These are phyloP conservation scores for Pseudogymnoascus sp. DNA, from an alignment of 2,329 filamentous ascomycete species.

Conservation along the genomic window DNA sequence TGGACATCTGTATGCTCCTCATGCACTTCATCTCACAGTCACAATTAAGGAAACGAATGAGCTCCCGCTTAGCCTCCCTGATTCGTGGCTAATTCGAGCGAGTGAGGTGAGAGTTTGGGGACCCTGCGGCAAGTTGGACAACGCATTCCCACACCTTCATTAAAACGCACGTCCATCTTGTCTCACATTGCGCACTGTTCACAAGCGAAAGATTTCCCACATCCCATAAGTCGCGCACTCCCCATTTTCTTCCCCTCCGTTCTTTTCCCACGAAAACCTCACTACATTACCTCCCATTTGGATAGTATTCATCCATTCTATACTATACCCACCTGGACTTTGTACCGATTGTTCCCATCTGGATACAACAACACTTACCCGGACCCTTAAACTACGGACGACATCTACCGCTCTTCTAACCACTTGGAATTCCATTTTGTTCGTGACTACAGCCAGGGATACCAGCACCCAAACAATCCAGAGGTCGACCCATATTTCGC, in stretches of 20 bases:
- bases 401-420: conserved; percentile 8
- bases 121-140: conserved; percentile 5
- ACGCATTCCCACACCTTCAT: conserved; percentile 7
- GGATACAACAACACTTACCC: not conserved
- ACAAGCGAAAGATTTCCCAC: conserved; percentile 4
- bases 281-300: not conserved
- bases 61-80: not conserved
- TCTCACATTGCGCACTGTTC: conserved; percentile 1
- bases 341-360: conserved; percentile 9
- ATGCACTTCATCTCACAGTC: conserved; percentile 2
- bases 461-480: not conserved
- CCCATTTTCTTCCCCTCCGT: conserved; percentile 1
- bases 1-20: not conserved
- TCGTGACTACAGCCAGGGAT: conserved; percentile 9
- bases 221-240: conserved; percentile 8
- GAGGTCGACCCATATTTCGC: not conserved
- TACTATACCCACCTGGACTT: not conserved
- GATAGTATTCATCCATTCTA: conserved; percentile 9
- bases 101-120: not conserved
- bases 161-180: conserved; percentile 6
- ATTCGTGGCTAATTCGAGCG: conserved; percentile 8
- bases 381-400: not conserved
- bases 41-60: conserved; percentile 3
- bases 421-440: conserved; percentile 8
- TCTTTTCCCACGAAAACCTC: not conserved